Evolutionary conservation across 306 rosid species (phyloP).

Genomic region (Prunus dulcis): DNA sequence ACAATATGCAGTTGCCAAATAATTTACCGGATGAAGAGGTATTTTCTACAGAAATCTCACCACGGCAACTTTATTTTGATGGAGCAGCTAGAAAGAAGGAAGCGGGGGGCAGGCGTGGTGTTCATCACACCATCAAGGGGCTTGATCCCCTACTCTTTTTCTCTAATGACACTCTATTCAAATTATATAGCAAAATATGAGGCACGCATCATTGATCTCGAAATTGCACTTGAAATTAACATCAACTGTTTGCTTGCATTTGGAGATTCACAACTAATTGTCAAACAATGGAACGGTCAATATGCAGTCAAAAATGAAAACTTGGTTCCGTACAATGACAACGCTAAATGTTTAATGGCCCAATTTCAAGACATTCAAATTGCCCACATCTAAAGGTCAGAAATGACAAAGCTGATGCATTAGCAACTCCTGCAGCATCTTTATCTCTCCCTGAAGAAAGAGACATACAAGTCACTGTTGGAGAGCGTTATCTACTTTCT

Average conservation of each 20-base stretch:
- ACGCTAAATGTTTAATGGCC: not conserved
- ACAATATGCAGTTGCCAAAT: not conserved
- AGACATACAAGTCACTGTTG: not conserved
- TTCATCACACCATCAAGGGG: not conserved
- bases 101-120: not conserved
- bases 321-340: too few relatives aligned
- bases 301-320: not conserved
- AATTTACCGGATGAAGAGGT: not conserved
- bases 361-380: not conserved
- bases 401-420: not conserved
- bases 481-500: not conserved
- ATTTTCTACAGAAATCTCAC: not conserved
- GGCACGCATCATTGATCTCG: not conserved
- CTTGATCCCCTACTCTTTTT: not conserved
- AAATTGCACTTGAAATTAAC: not conserved
- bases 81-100: not conserved
- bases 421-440: not conserved
- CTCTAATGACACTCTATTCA: not conserved
- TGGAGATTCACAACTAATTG: not conserved
- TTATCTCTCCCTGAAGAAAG: not conserved
- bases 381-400: not conserved
- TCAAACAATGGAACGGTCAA: not conserved
- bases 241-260: not conserved
- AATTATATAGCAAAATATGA: not conserved
- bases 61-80: not conserved